These are phyloP conservation scores for Citrus mangshanensis DNA, from an alignment of 345 rosid species.

Conservation along the genomic window DNA sequence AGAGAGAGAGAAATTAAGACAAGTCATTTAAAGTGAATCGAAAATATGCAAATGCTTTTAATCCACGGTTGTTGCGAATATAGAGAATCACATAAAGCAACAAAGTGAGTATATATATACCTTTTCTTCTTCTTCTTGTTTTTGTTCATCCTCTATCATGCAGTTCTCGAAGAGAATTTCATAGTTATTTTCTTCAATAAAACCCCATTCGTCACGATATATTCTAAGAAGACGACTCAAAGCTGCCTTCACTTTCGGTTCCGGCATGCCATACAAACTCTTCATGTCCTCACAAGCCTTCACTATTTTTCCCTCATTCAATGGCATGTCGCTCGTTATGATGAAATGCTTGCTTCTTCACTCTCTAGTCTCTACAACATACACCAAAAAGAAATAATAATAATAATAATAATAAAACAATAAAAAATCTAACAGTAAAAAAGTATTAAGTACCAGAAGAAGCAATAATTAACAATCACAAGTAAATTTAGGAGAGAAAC, in stretches of 20 bases:
- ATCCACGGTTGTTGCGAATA: too few relatives aligned
- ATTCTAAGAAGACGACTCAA: not conserved
- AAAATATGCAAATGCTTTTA: too few relatives aligned
- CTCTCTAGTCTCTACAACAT: not conserved
- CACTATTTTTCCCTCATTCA: not conserved
- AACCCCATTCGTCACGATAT: not conserved
- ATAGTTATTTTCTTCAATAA: conserved; percentile 3
- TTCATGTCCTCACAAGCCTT: not conserved
- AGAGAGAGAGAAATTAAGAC: too few relatives aligned
- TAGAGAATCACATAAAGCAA: too few relatives aligned
- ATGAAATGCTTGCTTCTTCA: not conserved
- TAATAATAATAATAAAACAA: too few relatives aligned
- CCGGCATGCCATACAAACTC: not conserved
- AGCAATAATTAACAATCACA: not conserved
- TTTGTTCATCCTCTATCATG: not conserved
- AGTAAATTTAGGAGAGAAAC: not conserved
- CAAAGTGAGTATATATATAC: not conserved
- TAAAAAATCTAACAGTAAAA: too few relatives aligned
- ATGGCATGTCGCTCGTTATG: not conserved
- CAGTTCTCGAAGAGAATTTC: not conserved
- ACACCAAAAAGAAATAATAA: not conserved
- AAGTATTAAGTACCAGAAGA: not conserved
- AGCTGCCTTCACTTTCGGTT: not conserved
- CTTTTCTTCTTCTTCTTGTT: not conserved
- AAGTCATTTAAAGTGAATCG: not conserved